Evolutionary conservation across 2,329 filamentous ascomycete genomes (phyloP).

Genomic region (Fusarium mundagurra): DNA sequence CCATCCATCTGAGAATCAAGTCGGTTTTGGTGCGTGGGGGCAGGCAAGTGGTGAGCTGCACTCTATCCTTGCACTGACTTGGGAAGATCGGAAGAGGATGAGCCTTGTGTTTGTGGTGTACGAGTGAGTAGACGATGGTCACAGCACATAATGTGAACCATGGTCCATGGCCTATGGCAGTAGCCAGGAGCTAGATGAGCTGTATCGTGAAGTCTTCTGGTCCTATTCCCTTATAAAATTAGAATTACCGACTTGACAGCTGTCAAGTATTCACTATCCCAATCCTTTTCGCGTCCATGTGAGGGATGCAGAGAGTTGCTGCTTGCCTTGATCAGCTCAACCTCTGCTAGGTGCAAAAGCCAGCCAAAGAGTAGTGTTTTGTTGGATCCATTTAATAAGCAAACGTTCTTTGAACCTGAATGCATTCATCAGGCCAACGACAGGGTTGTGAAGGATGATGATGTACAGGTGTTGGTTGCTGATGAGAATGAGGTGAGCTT

Average conservation of each 20-base stretch:
- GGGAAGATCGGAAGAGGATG: conserved; percentile 21
- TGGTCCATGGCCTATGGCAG: background rate
- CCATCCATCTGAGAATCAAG: conserved; percentile 7
- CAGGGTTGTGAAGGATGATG: conserved; percentile 2
- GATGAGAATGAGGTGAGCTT: conserved; percentile 13
- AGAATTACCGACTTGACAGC: background rate
- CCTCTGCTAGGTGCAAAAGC: background rate
- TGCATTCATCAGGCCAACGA: conserved; percentile 4
- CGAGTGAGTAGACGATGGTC: background rate
- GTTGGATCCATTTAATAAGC: conserved; percentile 11
- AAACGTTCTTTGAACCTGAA: conserved; percentile 4
- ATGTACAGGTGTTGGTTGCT: conserved; percentile 3
- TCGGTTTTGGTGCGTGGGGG: conserved; percentile 26
- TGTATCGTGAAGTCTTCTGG: background rate
- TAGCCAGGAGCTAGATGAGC: background rate
- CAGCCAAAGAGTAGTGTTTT: background rate
- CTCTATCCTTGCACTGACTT: conserved; percentile 3
- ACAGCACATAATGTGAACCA: background rate
- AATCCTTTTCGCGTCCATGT: background rate
- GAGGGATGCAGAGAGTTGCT: background rate
- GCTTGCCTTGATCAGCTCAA: background rate
- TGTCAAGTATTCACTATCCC: background rate
- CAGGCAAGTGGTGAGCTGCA: conserved; percentile 9
- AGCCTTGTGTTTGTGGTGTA: conserved; percentile 7
- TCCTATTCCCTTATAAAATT: background rate